Evolutionary conservation across 148 eudicot genomes (phyloP).

Genomic region (Camellia lanceoleosa): DNA sequence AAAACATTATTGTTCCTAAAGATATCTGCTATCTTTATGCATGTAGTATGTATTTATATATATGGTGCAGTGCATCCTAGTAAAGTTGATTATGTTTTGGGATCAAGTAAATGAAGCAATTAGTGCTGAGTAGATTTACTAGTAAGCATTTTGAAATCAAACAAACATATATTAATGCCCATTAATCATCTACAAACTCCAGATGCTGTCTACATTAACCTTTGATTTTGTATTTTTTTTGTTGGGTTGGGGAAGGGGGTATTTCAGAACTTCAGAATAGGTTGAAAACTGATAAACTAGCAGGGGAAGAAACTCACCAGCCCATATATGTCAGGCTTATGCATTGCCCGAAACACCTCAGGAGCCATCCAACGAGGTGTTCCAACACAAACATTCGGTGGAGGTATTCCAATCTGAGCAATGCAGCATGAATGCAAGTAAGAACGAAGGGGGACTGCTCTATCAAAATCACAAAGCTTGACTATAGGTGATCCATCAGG

Average conservation of each 20-base stretch:
- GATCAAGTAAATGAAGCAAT: not conserved
- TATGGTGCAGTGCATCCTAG: not conserved
- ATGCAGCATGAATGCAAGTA: slow-evolving; percentile 78
- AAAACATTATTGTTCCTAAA: no score
- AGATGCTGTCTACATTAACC: not conserved
- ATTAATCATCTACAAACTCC: no score
- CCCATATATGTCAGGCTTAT: slow-evolving; percentile 59
- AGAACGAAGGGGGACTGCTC: slow-evolving; percentile 80
- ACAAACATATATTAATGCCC: not conserved
- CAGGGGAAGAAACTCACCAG: slow-evolving; percentile 47
- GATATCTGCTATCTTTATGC: no score
- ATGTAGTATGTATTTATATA: no score
- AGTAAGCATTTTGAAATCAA: not conserved
- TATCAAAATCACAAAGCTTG: slow-evolving; percentile 92
- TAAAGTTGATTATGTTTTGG: no score
- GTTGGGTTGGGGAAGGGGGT: not conserved
- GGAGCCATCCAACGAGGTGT: slow-evolving; percentile 99
- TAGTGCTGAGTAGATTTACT: not conserved
- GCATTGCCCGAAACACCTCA: slow-evolving; percentile 73
- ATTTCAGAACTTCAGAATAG: not conserved
- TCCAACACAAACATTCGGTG: slow-evolving; percentile 86
- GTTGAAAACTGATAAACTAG: not conserved
- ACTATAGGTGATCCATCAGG: slow-evolving; percentile 73
- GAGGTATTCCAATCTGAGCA: slow-evolving; percentile 73
- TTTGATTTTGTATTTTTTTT: not conserved